Conservation (phyloP, 768 basidiomycete genomes). For the Ramaria rubella region DNA sequence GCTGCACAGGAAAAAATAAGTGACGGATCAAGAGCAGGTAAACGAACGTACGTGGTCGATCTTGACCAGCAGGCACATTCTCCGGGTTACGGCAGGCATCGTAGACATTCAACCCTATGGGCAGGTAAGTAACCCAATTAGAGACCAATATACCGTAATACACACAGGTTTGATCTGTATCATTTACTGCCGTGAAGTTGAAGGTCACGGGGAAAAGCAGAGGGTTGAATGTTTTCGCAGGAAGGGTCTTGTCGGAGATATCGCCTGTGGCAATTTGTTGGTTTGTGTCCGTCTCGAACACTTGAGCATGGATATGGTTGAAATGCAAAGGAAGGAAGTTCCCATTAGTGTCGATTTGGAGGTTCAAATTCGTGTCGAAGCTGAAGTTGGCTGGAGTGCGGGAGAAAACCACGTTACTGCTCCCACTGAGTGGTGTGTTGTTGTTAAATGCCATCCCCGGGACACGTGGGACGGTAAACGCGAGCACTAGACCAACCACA, state of each 20-base stretch:
- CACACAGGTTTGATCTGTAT: conserved; percentile 78
- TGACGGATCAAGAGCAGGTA: background rate
- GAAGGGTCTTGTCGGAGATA: conserved; percentile 49
- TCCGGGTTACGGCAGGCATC: conserved; percentile 62
- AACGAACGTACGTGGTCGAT: conserved; percentile 50
- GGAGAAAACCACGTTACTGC: conserved; percentile 47
- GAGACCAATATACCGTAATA: conserved; percentile 9
- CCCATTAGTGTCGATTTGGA: conserved; percentile 67
- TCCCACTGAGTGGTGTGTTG: conserved; percentile 40
- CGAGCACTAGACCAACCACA: conserved; percentile 57
- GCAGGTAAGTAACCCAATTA: conserved; percentile 8
- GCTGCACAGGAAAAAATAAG: conserved; percentile 20
- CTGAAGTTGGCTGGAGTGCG: conserved; percentile 83
- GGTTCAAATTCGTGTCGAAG: conserved; percentile 69
- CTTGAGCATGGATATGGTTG: conserved; percentile 53
- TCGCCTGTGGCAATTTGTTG: conserved; percentile 64
- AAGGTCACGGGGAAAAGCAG: conserved; percentile 77
- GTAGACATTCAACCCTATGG: conserved; percentile 66
- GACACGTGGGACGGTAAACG: conserved; percentile 77
- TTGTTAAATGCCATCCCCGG: conserved; percentile 63
- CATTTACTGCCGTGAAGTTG: conserved; percentile 72
- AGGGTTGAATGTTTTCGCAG: conserved; percentile 58
- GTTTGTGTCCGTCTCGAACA: conserved; percentile 64
- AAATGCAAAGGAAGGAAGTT: conserved; percentile 79
- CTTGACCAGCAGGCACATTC: conserved; percentile 38